A percentile compares a stretch with the other conserved stretches of the same genome.
phyloP scores from a whole-genome alignment of 2,329 filamentous ascomycete species.

The Ceratocystis harringtonii region DNA sequence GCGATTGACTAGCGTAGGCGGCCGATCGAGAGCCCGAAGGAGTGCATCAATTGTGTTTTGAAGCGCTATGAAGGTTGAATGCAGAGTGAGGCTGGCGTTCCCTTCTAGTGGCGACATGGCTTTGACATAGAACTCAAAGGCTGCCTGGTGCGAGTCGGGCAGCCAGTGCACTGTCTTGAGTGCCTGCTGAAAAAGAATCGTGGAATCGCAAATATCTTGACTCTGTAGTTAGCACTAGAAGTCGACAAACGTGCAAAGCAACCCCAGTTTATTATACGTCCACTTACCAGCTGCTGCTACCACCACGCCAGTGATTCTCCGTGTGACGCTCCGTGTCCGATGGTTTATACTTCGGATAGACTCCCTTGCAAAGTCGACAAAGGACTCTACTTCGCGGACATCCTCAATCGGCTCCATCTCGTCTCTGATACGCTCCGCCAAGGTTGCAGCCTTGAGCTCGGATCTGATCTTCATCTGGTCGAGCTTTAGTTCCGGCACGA shows the following conservation, averaged over 20 bases:
- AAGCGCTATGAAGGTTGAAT: slow-evolving; percentile 63
- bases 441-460: slow-evolving; percentile 67
- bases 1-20: slow-evolving; percentile 58
- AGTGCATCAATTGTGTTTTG: slow-evolving; percentile 73
- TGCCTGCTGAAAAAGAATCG: slow-evolving; percentile 37
- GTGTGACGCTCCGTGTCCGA: slow-evolving; percentile 66
- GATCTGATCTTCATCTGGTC: slow-evolving; percentile 83
- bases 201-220: slow-evolving; percentile 54
- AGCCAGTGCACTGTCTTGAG: slow-evolving; percentile 49
- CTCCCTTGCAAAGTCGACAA: slow-evolving; percentile 79
- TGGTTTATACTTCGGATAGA: slow-evolving; percentile 75
- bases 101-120: slow-evolving; percentile 53
- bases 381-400: slow-evolving; percentile 78
- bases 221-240: not conserved
- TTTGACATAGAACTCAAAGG: slow-evolving; percentile 57
- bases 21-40: slow-evolving; percentile 61
- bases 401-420: slow-evolving; percentile 77
- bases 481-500: slow-evolving; percentile 83
- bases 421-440: slow-evolving; percentile 71
- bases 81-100: slow-evolving; percentile 57
- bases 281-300: slow-evolving; percentile 16
- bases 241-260: not conserved
- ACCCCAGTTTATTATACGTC: not conserved
- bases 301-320: slow-evolving; percentile 57
- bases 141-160: slow-evolving; percentile 49